These are phyloP conservation scores for Neurospora sp. DNA, from an alignment of 2,329 filamentous ascomycete species.

Conservation along the genomic window DNA sequence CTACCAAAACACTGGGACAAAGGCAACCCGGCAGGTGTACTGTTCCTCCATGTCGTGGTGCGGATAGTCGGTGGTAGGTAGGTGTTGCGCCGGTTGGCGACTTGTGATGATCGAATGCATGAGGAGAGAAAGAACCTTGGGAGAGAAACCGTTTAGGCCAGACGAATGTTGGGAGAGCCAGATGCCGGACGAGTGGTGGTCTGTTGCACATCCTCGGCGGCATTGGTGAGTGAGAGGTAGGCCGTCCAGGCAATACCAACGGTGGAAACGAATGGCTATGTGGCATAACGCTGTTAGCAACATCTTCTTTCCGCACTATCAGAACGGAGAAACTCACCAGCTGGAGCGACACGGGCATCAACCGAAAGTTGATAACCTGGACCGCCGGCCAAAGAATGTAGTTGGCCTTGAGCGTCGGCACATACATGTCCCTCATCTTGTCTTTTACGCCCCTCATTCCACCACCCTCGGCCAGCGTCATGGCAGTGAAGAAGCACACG, in stretches of 20 bases:
- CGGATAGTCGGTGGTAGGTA: not conserved
- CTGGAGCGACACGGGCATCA: slow-evolving; percentile 94
- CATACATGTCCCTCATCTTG: slow-evolving; percentile 89
- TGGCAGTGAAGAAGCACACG: slow-evolving; percentile 83
- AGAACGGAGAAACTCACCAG: slow-evolving; percentile 54
- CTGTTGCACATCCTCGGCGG: slow-evolving; percentile 57
- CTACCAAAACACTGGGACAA: not conserved
- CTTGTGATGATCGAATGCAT: not conserved
- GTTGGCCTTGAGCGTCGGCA: slow-evolving; percentile 92
- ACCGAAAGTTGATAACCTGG: slow-evolving; percentile 90
- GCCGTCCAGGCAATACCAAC: slow-evolving; percentile 97
- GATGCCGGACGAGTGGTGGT: slow-evolving; percentile 23
- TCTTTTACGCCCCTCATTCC: slow-evolving; percentile 66
- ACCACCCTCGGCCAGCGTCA: slow-evolving; percentile 92
- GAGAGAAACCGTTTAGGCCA: not conserved
- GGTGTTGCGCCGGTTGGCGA: not conserved
- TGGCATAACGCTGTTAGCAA: slow-evolving; percentile 5
- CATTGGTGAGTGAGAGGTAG: slow-evolving; percentile 87
- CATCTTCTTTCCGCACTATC: slow-evolving; percentile 2
- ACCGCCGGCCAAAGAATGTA: slow-evolving; percentile 92
- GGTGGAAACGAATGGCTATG: slow-evolving; percentile 86
- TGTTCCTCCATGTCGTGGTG: not conserved
- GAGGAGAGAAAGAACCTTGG: not conserved
- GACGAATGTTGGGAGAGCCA: slow-evolving; percentile 17
- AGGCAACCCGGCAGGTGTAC: not conserved